Conservation (phyloP, 1,139 yeast species). For the Blastobotrys proliferans region DNA sequence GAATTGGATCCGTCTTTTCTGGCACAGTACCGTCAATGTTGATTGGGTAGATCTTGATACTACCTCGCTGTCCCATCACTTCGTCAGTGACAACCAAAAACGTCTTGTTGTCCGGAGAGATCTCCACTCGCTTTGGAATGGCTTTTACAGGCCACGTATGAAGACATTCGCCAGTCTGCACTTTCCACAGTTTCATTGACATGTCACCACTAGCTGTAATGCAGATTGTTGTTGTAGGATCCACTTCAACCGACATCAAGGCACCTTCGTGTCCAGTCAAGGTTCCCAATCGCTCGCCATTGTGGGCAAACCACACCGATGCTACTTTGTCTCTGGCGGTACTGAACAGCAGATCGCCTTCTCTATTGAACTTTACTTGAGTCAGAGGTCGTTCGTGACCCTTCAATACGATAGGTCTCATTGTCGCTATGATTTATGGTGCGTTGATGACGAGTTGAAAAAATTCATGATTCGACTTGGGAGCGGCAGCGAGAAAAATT, state of each 20-base stretch:
- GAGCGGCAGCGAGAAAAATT: no score
- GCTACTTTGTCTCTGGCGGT: constrained; percentile 80
- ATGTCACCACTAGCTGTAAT: constrained; percentile 93
- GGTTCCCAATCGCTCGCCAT: constrained; percentile 97
- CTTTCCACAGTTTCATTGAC: constrained; percentile 80
- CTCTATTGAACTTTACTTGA: constrained; percentile 89
- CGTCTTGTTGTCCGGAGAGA: constrained; percentile 66
- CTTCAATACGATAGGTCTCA: constrained; percentile 26
- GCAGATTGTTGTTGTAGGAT: constrained; percentile 57
- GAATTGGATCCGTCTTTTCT: constrained; percentile 48
- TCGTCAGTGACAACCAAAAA: constrained; percentile 82
- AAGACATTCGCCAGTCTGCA: constrained; percentile 71
- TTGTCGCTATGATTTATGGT: constrained; percentile 5
- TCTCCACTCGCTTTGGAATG: constrained; percentile 88
- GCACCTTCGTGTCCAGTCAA: constrained; percentile 89
- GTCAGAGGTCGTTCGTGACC: constrained; percentile 47
- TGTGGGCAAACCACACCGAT: constrained; percentile 82
- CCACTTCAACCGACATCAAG: constrained; percentile 91
- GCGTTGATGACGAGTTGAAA: constrained; percentile 1
- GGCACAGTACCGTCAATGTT: constrained; percentile 41
- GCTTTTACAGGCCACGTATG: constrained; percentile 73
- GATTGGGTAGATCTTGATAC: constrained; percentile 64
- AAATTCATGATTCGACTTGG: not conserved
- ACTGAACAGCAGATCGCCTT: constrained; percentile 90
- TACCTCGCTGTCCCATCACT: constrained; percentile 87